Evolutionary conservation across 345 rosid genomes (phyloP).

Genomic region (Arabidopsis arenosa): DNA sequence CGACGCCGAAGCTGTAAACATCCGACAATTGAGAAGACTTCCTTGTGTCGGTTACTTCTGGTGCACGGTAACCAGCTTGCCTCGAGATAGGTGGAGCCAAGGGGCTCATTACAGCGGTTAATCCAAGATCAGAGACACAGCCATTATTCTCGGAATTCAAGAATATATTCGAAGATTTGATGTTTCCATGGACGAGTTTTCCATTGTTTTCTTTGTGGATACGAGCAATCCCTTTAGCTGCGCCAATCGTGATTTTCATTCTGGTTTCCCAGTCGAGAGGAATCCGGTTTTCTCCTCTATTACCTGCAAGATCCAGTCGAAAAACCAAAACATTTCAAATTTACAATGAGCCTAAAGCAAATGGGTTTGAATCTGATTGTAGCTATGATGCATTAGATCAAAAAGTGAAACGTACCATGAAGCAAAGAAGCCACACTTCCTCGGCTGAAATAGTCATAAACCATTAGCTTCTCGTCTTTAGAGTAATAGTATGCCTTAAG

Average conservation of each 20-base stretch:
- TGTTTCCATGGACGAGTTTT: slow-evolving; percentile 86
- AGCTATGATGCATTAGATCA: background rate
- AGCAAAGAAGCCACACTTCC: slow-evolving; percentile 82
- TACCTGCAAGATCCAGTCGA: slow-evolving; percentile 41
- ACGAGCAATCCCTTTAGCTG: slow-evolving; percentile 81
- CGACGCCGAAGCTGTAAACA: slow-evolving; percentile 95
- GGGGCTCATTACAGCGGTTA: slow-evolving; percentile 76
- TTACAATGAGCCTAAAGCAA: background rate
- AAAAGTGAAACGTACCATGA: slow-evolving; percentile 62
- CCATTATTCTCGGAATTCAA: slow-evolving; percentile 69
- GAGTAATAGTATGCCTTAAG: slow-evolving; percentile 92
- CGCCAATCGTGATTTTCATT: slow-evolving; percentile 81
- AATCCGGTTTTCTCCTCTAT: slow-evolving; percentile 67
- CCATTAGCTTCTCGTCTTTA: slow-evolving; percentile 96
- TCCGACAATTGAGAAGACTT: slow-evolving; percentile 90
- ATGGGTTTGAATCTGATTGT: background rate
- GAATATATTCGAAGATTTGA: slow-evolving; percentile 90
- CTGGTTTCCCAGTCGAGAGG: slow-evolving; percentile 87
- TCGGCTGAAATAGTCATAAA: slow-evolving; percentile 69
- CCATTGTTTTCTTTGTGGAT: slow-evolving; percentile 74
- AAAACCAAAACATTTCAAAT: background rate
- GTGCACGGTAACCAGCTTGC: slow-evolving; percentile 94
- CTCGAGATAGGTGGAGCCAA: slow-evolving; percentile 80
- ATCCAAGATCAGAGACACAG: slow-evolving; percentile 85
- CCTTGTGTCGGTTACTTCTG: slow-evolving; percentile 90